Evolutionary conservation across 176 grass and related monocot genomes (phyloP).

Genomic region (Oryza glumipatula): DNA sequence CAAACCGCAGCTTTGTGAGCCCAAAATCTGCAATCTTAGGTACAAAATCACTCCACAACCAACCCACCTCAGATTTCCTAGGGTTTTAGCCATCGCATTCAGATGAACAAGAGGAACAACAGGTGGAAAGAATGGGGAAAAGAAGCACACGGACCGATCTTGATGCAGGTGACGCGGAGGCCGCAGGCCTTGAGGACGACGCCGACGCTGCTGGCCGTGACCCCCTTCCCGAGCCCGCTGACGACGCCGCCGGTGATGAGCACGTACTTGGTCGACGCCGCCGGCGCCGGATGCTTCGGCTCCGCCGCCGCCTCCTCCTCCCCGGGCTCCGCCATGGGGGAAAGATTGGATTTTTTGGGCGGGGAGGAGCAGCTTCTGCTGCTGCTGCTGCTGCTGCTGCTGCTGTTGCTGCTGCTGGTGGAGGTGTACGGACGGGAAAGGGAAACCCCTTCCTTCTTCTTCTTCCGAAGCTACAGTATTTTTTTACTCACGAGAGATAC

Average conservation of each 20-base stretch:
- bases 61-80: not conserved
- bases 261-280: slow-evolving; percentile 81
- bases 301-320: not conserved
- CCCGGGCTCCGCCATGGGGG: not conserved
- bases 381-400: not conserved
- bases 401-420: not conserved
- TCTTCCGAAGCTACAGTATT: too few species aligned
- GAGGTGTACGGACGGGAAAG: too few species aligned
- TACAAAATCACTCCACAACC: too few species aligned
- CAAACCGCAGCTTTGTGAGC: too few species aligned
- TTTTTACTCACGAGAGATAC: too few species aligned
- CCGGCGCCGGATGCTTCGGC: not conserved
- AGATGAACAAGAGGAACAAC: not conserved
- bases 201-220: slow-evolving; percentile 90
- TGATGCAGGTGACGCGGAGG: slow-evolving; percentile 94
- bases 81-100: not conserved
- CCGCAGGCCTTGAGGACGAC: slow-evolving; percentile 92
- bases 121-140: not conserved
- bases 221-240: slow-evolving; percentile 94
- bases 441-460: too few species aligned
- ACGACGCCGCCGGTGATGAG: slow-evolving; percentile 90
- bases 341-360: not conserved
- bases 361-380: not conserved
- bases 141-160: slow-evolving; percentile 63
- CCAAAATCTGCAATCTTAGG: too few species aligned